Base-by-base conservation (phyloP, 441 rosid genomes). In the Croton laevigatus region DNA sequence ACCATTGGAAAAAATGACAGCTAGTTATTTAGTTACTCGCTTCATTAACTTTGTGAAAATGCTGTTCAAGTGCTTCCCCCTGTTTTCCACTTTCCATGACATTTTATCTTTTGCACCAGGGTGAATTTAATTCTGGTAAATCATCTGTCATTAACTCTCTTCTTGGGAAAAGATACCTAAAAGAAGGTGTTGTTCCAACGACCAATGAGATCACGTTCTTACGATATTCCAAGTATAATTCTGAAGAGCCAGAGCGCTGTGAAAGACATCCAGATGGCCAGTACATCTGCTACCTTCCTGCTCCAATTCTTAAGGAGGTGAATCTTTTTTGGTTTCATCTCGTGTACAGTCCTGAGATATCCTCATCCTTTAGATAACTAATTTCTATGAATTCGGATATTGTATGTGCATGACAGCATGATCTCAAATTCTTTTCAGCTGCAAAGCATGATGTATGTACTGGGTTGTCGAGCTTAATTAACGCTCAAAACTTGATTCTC, bases 51-150 rank as follows among this genome's bases (percentile, higher is more conserved):
- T 73, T 68, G 37, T 49, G 10, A 37, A 60, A 55, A 57, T 46
- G 45, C 61, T 76, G 58, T 59, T 37, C 66, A 52, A 9, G 13
- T 62, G 37, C 62, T 61, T 46, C 52, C 73, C 53, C 58, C n/a
- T n/a, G n/a, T n/a, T n/a, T n/a, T n/a, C 57, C 14, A 23, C 37
- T 51, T 59, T 22, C 23, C 32, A 10, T 73, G 71, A 74, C 16
- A 75, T 64, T 66, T 52, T 72, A 22, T 46, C 57, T 45, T 27
- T 69, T 73, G 69, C 68, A 59, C 66, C 81, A 95, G 99, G 97
- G 99, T 75, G 99, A 95, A 69, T 92, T 89, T 70, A 95, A 92
- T 80, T 91, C 99, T 19, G 99, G 99, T 44, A 95, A 95, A 86
- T 91, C 99, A 63, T 85, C 91, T 20, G 94, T 94, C 72, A 92